Evolutionary conservation across 345 rosid genomes (phyloP), one percentile per base, ranked within the genome.

Genomic region (Nasturtium officinale): DNA sequence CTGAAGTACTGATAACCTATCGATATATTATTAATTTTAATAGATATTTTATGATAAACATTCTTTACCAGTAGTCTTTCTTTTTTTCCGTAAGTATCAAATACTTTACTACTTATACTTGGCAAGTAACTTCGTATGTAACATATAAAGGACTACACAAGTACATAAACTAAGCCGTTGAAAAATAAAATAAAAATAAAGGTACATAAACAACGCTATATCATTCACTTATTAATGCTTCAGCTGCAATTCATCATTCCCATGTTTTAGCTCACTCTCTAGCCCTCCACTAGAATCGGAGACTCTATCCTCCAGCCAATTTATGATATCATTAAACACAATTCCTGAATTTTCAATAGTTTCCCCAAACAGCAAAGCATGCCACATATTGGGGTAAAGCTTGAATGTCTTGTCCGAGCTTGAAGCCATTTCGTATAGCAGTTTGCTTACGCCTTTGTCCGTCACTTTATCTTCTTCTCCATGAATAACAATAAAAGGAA

Each of bases 301-400:
- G 53, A 60, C 37, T 43, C 90, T 85, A 46, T 76, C 65, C 1
- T 81, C 83, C 59, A 87, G 63, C 98, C 98, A 90, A 0, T 23
- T 69, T 16, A 85, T 80, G 10, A 90, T 87, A 80, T 89, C 97
- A 3, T 28, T 13, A 43, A 90, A 87, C n/a, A 87, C 94, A 3
- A 80, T 67, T 7, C 87, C 79, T 2, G 73, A 74, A 73, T 89
- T 90, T 16, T 78, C 74, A 1, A 55, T 65, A 18, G 92, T 75
- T 48, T 94, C 97, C 2, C 96, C 97, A 45, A 81, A 87, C 6
- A 94, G 81, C 33, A 91, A 47, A 35, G 88, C 92, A n/a, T 94
- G 98, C 97, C 97, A 91, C 98, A 94, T 89, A n/a, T 72, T 84
- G 0, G 86, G 83, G 30, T 93, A 90, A 66, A 89, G 17, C 79